Percentiles rank a stretch among this genome's conserved stretches.
Conservation (phyloP, 108 stramenopile genomes). For the Conticribra guillardii region DNA sequence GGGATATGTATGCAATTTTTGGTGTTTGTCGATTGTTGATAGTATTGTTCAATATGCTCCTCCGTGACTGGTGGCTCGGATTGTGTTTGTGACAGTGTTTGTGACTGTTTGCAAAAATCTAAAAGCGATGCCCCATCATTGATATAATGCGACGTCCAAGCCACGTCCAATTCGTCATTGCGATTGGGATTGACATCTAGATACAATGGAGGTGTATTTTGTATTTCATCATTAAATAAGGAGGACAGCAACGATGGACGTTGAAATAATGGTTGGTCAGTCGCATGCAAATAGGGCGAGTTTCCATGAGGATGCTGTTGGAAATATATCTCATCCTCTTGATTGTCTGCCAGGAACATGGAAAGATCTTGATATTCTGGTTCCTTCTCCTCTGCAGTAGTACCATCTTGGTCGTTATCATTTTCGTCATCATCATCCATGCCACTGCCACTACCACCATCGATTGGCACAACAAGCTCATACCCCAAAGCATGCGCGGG, state of each 20-base stretch:
- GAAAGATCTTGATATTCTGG: slow-evolving; percentile 33
- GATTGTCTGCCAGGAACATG: slow-evolving; percentile 15
- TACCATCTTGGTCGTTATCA: too few relatives aligned
- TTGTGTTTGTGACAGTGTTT: too few relatives aligned
- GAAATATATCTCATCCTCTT: slow-evolving; percentile 33
- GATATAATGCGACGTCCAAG: slow-evolving; percentile 54
- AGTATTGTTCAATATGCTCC: slow-evolving; percentile 48
- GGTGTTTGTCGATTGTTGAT: slow-evolving; percentile 22
- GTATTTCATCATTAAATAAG: slow-evolving; percentile 21
- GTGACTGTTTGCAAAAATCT: too few relatives aligned
- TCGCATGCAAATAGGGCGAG: slow-evolving; percentile 52
- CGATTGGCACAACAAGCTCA: slow-evolving; percentile 8
- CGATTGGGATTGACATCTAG: slow-evolving; percentile 57
- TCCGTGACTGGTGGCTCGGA: slow-evolving; percentile 11
- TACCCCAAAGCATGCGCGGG: slow-evolving; percentile 56
- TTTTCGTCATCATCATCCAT: background rate
- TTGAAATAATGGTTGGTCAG: slow-evolving; percentile 50
- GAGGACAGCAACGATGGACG: slow-evolving; percentile 24
- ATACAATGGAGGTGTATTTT: slow-evolving; percentile 36
- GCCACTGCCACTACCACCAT: background rate
- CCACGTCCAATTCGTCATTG: slow-evolving; percentile 12
- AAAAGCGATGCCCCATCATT: slow-evolving; percentile 53
- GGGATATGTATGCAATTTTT: slow-evolving; percentile 57
- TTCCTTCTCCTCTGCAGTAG: too few relatives aligned
- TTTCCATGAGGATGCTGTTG: slow-evolving; percentile 23